Percentiles rank a stretch among this genome's conserved stretches.
Evolutionary conservation across 306 rosid genomes (phyloP).

Genomic region (Acmispon strigosus): DNA sequence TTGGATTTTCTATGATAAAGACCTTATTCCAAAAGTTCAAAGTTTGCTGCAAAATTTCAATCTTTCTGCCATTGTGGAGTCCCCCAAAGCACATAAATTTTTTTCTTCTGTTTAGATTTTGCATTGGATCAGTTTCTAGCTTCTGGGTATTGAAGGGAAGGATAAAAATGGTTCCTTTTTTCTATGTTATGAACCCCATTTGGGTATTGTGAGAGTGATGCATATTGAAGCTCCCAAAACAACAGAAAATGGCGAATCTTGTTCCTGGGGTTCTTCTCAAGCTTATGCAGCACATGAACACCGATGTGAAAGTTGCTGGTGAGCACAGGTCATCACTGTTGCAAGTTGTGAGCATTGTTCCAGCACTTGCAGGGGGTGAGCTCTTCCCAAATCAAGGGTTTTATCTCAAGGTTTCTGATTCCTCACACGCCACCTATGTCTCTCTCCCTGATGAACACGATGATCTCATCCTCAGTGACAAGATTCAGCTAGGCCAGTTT

Average conservation of each 20-base stretch:
- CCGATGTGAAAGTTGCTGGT: conserved; percentile 81
- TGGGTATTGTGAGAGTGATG: conserved; percentile 41
- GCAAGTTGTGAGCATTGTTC: conserved; percentile 95
- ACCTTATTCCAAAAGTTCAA: neutral
- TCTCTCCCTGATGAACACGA: conserved; percentile 92
- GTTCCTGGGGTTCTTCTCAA: conserved; percentile 95
- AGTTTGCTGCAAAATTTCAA: conserved; percentile 8
- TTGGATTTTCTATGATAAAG: conserved; percentile 23
- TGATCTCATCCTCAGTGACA: conserved; percentile 94
- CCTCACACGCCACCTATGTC: conserved; percentile 92
- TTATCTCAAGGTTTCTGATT: conserved; percentile 93
- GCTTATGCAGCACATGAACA: conserved; percentile 94
- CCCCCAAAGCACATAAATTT: conserved; percentile 15
- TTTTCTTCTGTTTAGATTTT: conserved; percentile 21
- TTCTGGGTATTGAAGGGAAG: conserved; percentile 8
- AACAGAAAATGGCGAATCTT: conserved; percentile 86
- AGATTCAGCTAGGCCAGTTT: conserved; percentile 93
- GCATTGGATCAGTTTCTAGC: neutral
- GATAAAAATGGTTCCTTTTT: neutral
- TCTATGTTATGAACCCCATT: neutral
- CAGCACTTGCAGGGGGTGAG: conserved; percentile 88
- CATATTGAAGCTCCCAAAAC: conserved; percentile 33
- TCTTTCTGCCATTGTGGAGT: conserved; percentile 8
- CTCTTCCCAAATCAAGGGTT: conserved; percentile 86
- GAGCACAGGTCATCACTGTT: conserved; percentile 88